phyloP scores from a whole-genome alignment of 1,284 basidiomycete species.

The Cryptococcus jaspeensis region DNA sequence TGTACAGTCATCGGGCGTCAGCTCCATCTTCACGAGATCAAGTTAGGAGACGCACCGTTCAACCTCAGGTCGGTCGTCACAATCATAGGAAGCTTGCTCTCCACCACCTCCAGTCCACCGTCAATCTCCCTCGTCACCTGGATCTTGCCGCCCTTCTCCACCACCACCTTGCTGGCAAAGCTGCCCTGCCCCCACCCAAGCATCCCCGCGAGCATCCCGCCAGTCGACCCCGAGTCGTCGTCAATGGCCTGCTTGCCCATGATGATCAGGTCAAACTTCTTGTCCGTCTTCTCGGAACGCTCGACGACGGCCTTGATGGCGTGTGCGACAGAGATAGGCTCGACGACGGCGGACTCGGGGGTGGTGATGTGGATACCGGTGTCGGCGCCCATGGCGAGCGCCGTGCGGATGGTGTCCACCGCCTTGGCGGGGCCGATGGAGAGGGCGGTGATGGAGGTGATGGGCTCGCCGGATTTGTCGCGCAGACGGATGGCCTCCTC shows the following conservation, averaged over 20 bases:
- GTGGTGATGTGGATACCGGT: constrained; percentile 86
- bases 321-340: constrained; percentile 50
- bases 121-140: constrained; percentile 89
- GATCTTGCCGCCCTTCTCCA: constrained; percentile 69
- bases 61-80: constrained; percentile 87
- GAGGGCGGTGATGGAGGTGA: constrained; percentile 84
- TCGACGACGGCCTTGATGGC: constrained; percentile 81
- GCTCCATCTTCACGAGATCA: background rate
- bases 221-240: constrained; percentile 94
- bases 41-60: constrained; percentile 34
- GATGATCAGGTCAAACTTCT: constrained; percentile 78
- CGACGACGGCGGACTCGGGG: constrained; percentile 73
- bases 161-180: constrained; percentile 85
- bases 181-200: constrained; percentile 92
- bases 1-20: constrained; percentile 56
- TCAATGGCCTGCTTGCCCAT: constrained; percentile 99
- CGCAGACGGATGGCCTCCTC: constrained; percentile 95
- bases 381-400: constrained; percentile 97
- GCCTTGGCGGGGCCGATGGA: constrained; percentile 92
- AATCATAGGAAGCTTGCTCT: constrained; percentile 77
- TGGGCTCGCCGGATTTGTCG: constrained; percentile 67
- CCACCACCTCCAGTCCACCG: constrained; percentile 83
- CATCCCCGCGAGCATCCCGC: constrained; percentile 94
- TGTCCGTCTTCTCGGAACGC: constrained; percentile 54
- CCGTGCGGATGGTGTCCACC: constrained; percentile 87